Evolutionary conservation across 495 filamentous ascomycete genomes (phyloP).

Genomic region (Penicillium arizonense): DNA sequence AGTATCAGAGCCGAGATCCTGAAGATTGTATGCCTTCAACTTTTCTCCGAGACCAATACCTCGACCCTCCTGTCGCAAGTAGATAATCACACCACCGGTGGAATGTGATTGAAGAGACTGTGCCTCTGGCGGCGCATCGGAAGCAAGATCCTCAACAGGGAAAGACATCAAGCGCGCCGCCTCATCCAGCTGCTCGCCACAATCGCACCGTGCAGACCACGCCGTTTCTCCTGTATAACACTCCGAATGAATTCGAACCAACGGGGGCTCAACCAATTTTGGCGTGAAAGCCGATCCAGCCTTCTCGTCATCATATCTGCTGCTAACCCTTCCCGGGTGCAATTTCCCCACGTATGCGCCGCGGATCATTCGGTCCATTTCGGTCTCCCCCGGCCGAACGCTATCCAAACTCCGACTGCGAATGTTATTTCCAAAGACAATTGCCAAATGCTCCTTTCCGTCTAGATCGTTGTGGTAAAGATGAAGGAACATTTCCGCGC

Average conservation of each 20-base stretch:
- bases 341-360: constrained; percentile 89
- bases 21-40: constrained; percentile 95
- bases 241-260: constrained; percentile 95
- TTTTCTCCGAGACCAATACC: constrained; percentile 95
- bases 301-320: constrained; percentile 48
- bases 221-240: constrained; percentile 99
- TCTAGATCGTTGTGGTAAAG: constrained; percentile 91
- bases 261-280: constrained; percentile 44
- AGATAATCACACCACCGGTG: constrained; percentile 86
- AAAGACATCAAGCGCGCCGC: constrained; percentile 91
- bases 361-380: constrained; percentile 92
- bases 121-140: constrained; percentile 32
- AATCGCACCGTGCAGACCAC: constrained; percentile 97
- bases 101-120: constrained; percentile 49
- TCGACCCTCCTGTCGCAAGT: constrained; percentile 91
- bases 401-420: constrained; percentile 77
- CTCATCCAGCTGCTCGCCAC: constrained; percentile 96
- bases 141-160: constrained; percentile 41
- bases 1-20: constrained; percentile 92
- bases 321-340: constrained; percentile 79
- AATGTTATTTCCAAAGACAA: constrained; percentile 88
- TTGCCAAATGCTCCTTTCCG: constrained; percentile 96
- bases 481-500: constrained; percentile 95
- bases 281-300: constrained; percentile 10
- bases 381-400: constrained; percentile 81